These are phyloP conservation scores for Clathrospora elynae DNA, from an alignment of 2,329 filamentous ascomycete species.

Conservation along the genomic window DNA sequence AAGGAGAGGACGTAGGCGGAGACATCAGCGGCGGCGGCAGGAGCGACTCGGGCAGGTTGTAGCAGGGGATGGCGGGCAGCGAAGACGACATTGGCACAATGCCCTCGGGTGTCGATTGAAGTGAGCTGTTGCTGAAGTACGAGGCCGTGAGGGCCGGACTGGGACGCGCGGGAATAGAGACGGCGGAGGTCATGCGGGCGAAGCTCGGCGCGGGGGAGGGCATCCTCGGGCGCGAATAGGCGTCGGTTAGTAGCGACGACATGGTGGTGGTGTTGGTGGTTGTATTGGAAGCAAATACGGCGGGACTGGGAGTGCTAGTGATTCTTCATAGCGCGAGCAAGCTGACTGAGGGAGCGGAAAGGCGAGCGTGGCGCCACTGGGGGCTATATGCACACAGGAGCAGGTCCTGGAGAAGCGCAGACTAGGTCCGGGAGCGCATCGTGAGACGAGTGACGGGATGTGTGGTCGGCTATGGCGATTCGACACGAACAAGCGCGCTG, in stretches of 20 bases:
- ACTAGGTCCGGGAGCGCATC: constrained; percentile 38
- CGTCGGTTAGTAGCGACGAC: constrained; percentile 40
- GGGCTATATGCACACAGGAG: constrained; percentile 35
- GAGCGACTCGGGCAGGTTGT: constrained; percentile 76
- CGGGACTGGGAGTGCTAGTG: constrained; percentile 19
- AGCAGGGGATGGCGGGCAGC: constrained; percentile 52
- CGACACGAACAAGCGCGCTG: constrained; percentile 40
- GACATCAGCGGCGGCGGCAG: constrained; percentile 55
- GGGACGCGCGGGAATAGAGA: constrained; percentile 47
- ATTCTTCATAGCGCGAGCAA: constrained; percentile 36
- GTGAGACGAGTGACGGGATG: constrained; percentile 35
- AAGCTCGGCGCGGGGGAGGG: constrained; percentile 44
- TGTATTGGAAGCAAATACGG: constrained; percentile 7
- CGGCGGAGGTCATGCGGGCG: constrained; percentile 35
- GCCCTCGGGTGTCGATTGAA: constrained; percentile 70
- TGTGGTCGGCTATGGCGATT: constrained; percentile 28
- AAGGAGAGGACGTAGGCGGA: constrained; percentile 51
- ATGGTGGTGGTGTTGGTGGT: constrained; percentile 25
- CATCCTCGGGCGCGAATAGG: constrained; percentile 36
- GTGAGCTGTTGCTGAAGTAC: constrained; percentile 62
- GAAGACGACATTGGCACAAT: constrained; percentile 61
- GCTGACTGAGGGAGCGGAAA: constrained; percentile 24
- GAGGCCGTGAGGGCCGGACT: constrained; percentile 49
- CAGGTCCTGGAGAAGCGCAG: constrained; percentile 28
- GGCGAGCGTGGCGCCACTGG: constrained; percentile 32